phyloP scores from a whole-genome alignment of 148 eudicot species.

The Dianthus caryophyllus region DNA sequence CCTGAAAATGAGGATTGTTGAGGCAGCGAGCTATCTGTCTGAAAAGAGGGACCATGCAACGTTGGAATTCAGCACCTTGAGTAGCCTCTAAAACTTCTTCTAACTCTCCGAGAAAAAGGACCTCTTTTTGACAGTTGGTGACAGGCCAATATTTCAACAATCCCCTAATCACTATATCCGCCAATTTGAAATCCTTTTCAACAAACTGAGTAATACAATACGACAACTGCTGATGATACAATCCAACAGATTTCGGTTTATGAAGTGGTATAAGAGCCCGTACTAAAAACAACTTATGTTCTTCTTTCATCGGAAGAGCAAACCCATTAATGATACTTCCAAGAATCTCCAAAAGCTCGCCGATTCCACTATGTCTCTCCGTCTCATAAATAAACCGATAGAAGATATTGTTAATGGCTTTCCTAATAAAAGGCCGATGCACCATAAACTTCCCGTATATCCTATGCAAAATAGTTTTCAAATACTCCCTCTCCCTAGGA shows the following conservation, averaged over 20 bases:
- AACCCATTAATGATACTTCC: too few species aligned
- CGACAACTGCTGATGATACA: neutral
- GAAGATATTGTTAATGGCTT: slow-evolving; percentile 6
- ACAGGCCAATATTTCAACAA: neutral
- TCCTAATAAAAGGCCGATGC: slow-evolving; percentile 10
- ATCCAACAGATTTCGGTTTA: neutral
- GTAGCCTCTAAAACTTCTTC: slow-evolving; percentile 1
- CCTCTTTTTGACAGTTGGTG: neutral
- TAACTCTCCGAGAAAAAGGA: neutral
- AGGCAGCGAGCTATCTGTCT: neutral
- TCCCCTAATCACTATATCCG: neutral
- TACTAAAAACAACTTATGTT: slow-evolving; percentile 8
- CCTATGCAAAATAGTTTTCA: too few species aligned
- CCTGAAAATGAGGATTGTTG: neutral
- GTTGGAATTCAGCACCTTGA: neutral
- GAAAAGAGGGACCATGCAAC: neutral
- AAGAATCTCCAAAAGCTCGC: slow-evolving; percentile 9
- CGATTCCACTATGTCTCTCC: neutral
- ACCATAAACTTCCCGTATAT: too few species aligned
- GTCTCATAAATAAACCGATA: slow-evolving; percentile 8
- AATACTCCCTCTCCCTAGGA: too few species aligned
- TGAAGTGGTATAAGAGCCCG: slow-evolving; percentile 7
- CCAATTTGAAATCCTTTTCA: neutral
- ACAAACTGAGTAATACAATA: slow-evolving; percentile 4
- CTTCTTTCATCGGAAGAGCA: slow-evolving; percentile 11